phyloP scores from a whole-genome alignment of 2,329 filamentous ascomycete genomes.

The Clarireedia homoeocarpa region DNA sequence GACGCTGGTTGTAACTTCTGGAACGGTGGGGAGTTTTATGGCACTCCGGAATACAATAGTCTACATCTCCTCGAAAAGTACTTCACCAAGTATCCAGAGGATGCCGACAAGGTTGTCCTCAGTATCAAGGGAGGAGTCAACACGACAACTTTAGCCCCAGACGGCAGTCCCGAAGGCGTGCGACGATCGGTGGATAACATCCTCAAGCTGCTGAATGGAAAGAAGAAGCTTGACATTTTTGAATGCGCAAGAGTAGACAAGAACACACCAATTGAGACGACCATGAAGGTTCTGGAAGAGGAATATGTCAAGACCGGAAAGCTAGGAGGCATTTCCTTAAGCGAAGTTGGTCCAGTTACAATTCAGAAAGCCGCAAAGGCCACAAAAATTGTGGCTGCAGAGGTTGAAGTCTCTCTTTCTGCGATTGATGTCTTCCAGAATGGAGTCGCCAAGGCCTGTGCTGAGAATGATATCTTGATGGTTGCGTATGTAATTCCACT shows the following conservation, averaged over 20 bases:
- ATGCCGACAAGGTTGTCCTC: constrained; percentile 53
- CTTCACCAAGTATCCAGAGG: constrained; percentile 55
- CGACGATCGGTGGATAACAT: constrained; percentile 51
- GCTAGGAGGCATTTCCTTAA: constrained; percentile 37
- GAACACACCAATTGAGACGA: constrained; percentile 34
- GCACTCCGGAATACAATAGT: constrained; percentile 48
- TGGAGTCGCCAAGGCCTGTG: constrained; percentile 41
- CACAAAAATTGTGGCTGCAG: constrained; percentile 37
- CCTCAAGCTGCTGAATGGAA: constrained; percentile 39
- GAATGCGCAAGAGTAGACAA: constrained; percentile 41
- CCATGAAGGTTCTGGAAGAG: constrained; percentile 24
- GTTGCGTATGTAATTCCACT: constrained; percentile 38
- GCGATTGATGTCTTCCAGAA: constrained; percentile 31
- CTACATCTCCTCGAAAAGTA: constrained; percentile 53
- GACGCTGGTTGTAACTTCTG: constrained; percentile 41
- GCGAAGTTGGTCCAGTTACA: constrained; percentile 35
- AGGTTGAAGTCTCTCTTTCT: constrained; percentile 39
- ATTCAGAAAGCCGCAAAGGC: constrained; percentile 34
- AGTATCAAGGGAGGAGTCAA: constrained; percentile 52
- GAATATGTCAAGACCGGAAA: constrained; percentile 36
- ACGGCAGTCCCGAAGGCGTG: constrained; percentile 46
- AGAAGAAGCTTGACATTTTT: constrained; percentile 48
- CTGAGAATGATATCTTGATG: constrained; percentile 58
- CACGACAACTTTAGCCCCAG: constrained; percentile 31
- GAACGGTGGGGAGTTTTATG: constrained; percentile 62